Conservation (phyloP, 2,329 filamentous ascomycete species). For the Aspergillus bombycis region DNA sequence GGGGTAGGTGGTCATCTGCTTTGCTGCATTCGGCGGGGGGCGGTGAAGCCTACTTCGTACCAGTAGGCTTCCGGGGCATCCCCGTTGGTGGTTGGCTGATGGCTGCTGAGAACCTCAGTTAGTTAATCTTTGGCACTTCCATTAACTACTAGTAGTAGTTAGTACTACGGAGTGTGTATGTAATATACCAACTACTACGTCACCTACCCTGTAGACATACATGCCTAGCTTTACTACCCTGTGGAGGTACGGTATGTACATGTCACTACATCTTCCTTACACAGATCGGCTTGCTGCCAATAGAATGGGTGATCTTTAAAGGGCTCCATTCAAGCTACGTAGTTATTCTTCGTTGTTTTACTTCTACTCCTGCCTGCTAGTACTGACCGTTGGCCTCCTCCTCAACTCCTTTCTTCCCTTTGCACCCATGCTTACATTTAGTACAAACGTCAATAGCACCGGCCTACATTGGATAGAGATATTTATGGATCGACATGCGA, state of each 20-base stretch:
- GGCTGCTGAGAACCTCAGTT: not conserved
- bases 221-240: too few relatives aligned
- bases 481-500: conserved; percentile 11
- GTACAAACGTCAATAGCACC: not conserved
- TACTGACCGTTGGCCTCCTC: not conserved
- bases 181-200: not conserved
- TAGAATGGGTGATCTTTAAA: not conserved
- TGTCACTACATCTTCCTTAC: not conserved
- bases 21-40: conserved; percentile 23
- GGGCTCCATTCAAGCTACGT: not conserved
- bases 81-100: conserved; percentile 6
- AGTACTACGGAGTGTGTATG: not conserved
- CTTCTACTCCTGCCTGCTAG: not conserved
- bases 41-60: conserved; percentile 25
- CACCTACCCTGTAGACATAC: not conserved
- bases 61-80: conserved; percentile 6
- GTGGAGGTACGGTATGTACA: not conserved
- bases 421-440: not conserved
- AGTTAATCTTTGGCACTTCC: not conserved
- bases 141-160: not conserved
- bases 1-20: conserved; percentile 21
- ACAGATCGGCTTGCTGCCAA: not conserved
- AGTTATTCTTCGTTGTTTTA: not conserved
- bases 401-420: not conserved
- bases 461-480: not conserved